These are phyloP conservation scores for Sarocladium kiliense DNA, from an alignment of 2,329 filamentous ascomycete genomes.

Conservation along the genomic window DNA sequence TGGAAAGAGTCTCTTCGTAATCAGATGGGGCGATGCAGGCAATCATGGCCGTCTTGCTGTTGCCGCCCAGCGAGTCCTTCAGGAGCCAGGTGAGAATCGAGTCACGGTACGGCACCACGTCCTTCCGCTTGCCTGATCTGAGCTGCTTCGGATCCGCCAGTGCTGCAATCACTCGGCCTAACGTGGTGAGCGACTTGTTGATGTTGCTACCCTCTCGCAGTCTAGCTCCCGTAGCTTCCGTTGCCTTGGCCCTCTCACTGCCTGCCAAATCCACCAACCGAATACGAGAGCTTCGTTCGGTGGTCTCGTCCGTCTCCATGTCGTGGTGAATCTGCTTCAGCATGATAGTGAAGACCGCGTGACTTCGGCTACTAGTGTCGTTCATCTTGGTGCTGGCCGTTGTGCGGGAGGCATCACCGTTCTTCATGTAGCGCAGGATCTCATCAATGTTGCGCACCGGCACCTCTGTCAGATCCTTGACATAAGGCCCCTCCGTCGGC, in stretches of 20 bases:
- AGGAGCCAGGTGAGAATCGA: slow-evolving; percentile 80
- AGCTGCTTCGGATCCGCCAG: slow-evolving; percentile 65
- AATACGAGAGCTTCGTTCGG: slow-evolving; percentile 89
- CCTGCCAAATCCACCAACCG: slow-evolving; percentile 91
- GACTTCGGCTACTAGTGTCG: slow-evolving; percentile 92
- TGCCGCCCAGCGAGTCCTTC: slow-evolving; percentile 92
- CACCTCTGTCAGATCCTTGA: slow-evolving; percentile 92
- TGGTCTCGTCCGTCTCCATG: slow-evolving; percentile 94
- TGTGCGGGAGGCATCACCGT: slow-evolving; percentile 82
- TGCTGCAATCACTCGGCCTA: slow-evolving; percentile 92
- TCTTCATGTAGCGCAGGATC: slow-evolving; percentile 85
- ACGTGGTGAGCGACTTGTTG: slow-evolving; percentile 95
- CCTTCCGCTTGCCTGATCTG: slow-evolving; percentile 50
- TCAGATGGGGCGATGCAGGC: slow-evolving; percentile 93
- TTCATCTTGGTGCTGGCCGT: slow-evolving; percentile 98
- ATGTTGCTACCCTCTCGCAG: slow-evolving; percentile 95
- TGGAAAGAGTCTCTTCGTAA: slow-evolving; percentile 95
- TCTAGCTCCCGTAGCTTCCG: slow-evolving; percentile 86
- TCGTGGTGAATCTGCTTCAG: slow-evolving; percentile 98
- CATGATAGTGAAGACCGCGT: slow-evolving; percentile 97
- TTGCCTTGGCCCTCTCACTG: slow-evolving; percentile 90
- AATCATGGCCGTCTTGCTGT: slow-evolving; percentile 99
- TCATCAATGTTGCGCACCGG: slow-evolving; percentile 83
- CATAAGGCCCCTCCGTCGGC: slow-evolving; percentile 89
- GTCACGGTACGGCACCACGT: slow-evolving; percentile 86